Percentiles rank a stretch among this genome's conserved stretches.
Evolutionary conservation across 306 rosid species (phyloP).

Genomic region (Morella rubra): DNA sequence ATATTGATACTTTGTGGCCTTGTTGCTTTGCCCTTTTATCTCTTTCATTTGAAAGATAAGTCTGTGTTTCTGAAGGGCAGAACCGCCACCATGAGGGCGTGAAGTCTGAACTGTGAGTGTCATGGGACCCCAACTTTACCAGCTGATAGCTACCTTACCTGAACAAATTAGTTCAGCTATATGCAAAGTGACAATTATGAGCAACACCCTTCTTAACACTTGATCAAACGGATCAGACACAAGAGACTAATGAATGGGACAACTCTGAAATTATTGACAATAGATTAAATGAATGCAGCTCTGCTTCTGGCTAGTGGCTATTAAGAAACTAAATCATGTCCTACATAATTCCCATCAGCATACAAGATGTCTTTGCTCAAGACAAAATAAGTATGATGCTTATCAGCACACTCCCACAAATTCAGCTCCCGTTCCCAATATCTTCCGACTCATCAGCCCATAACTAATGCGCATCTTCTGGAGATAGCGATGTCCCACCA

Average conservation of each 20-base stretch:
- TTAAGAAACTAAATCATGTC: slow-evolving; percentile 17
- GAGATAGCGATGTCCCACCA: background rate
- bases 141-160: background rate
- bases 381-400: background rate
- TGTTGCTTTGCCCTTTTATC: background rate
- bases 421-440: slow-evolving; percentile 7
- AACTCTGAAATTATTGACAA: background rate
- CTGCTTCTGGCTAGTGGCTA: background rate
- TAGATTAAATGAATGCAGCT: slow-evolving; percentile 1
- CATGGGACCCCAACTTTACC: background rate
- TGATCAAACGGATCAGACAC: background rate
- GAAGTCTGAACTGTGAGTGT: background rate
- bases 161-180: background rate
- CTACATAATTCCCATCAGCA: background rate
- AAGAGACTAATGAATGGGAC: background rate
- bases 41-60: background rate
- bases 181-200: background rate
- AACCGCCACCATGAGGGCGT: background rate
- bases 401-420: slow-evolving; percentile 14
- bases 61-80: background rate
- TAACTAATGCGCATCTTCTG: background rate
- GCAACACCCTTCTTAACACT: background rate
- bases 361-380: slow-evolving; percentile 6
- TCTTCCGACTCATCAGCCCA: background rate
- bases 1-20: background rate